Conservation (phyloP, 2,329 filamentous ascomycete species). For the Aspergillus sp. region DNA sequence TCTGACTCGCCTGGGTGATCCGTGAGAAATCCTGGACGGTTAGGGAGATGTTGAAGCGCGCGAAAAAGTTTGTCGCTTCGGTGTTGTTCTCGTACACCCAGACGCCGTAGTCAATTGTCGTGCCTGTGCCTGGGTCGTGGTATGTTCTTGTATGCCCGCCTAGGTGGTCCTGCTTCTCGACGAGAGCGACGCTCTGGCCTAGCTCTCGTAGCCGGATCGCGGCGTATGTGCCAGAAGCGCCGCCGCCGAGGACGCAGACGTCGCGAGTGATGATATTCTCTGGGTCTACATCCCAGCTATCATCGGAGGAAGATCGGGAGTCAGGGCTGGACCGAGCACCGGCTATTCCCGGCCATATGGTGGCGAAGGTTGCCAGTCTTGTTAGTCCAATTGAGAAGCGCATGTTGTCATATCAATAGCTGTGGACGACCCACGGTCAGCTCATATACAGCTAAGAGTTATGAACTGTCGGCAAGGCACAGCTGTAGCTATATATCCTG, state of each 20-base stretch:
- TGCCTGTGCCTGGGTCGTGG: constrained; percentile 12
- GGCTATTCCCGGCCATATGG: too few relatives aligned
- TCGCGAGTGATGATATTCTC: constrained; percentile 20
- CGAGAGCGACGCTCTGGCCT: constrained; percentile 24
- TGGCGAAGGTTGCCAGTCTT: too few relatives aligned
- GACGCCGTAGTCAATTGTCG: constrained; percentile 30
- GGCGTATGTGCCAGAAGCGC: constrained; percentile 29
- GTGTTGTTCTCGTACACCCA: constrained; percentile 23
- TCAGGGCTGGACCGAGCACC: too few relatives aligned
- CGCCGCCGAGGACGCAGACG: constrained; percentile 32
- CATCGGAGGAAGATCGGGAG: too few relatives aligned
- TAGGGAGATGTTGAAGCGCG: constrained; percentile 20
- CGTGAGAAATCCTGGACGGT: background rate
- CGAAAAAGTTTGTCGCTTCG: constrained; percentile 23
- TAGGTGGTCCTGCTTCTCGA: constrained; percentile 26
- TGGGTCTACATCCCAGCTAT: too few relatives aligned
- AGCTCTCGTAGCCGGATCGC: constrained; percentile 27
- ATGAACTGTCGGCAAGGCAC: too few relatives aligned
- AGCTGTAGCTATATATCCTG: too few relatives aligned
- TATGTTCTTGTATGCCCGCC: constrained; percentile 31
- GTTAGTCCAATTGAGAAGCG: too few relatives aligned
- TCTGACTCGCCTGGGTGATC: background rate
- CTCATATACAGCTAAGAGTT: too few relatives aligned
- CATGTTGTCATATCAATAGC: too few relatives aligned
- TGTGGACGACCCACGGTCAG: too few relatives aligned